Base-by-base conservation (phyloP, 345 rosid genomes). In the Hibiscus mutabilis region DNA sequence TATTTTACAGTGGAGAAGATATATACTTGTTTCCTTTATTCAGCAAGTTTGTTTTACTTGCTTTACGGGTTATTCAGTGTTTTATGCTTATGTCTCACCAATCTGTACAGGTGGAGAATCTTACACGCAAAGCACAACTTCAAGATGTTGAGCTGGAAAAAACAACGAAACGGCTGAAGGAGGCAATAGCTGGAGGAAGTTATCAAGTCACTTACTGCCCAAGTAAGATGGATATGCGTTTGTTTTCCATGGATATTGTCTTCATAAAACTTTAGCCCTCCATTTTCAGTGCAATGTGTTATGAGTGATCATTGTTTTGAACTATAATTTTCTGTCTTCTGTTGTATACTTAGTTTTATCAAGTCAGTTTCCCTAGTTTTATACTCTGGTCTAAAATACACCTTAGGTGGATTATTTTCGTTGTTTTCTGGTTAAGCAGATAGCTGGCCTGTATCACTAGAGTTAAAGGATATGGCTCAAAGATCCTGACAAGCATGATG, bases 151-250 rank as follows among this genome's bases (percentile, higher is more conserved):
- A 96, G 79, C 84, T 96, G 76, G 96, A 96, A 82, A 88, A 91
- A 82, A 86, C 90, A 73, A 82, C 91, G 66, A 93, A 91, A 77
- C 93, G 87, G 73, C 86, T 96, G 74, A 87, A 88, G 76, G 99
- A 96, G 82, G 95, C 96, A 35, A 80, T 88, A 69, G 83, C 90
- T 98, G 68, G 93, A 96, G 74, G 99, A 96, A 88, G 99, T 96
- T 75, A 96, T 96, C 84, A 96, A 89, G 85, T 91, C 97, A 1
- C 91, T 93, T 57, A 96, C 99, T 64, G 93, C 92, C 73, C 98
- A 95, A 81, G 99, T 95, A 92, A 89, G 86, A 58, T 53, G 25
- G 27, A 24, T 60, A 8, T 60, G 31, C 27, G 70, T 53, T 63
- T 42, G 65, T 70, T 35, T 25, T 21, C 29, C 27, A 21, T 64